Evolutionary conservation across 345 rosid genomes (phyloP).

Genomic region (Cardiospermum halicacabum): DNA sequence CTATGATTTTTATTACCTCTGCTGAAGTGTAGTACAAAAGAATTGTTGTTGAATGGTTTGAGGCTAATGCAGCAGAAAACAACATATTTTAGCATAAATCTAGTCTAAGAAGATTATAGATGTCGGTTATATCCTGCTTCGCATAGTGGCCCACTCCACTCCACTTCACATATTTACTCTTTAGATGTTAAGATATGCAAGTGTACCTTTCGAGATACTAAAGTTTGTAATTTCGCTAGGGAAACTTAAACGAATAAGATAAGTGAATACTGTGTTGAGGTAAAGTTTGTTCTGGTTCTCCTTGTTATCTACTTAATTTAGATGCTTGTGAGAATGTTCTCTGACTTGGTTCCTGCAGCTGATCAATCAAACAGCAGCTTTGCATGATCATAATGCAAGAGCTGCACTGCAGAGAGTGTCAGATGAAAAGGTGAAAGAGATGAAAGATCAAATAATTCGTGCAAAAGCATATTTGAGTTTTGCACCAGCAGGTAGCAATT

Average conservation of each 20-base stretch:
- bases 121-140: neutral
- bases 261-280: neutral
- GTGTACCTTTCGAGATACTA: no score
- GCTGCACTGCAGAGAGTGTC: constrained; percentile 26
- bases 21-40: neutral
- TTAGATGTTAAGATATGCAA: neutral
- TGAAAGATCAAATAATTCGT: constrained; percentile 78
- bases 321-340: neutral
- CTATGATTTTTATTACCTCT: neutral
- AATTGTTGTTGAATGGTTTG: neutral
- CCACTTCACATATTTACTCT: neutral
- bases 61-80: neutral
- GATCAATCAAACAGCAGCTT: constrained; percentile 17
- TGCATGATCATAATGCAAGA: constrained; percentile 26
- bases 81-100: neutral
- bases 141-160: neutral
- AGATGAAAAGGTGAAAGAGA: constrained; percentile 62
- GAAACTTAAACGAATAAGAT: neutral
- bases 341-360: constrained; percentile 40
- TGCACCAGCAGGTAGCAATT: constrained; percentile 59
- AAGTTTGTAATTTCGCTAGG: neutral
- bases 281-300: neutral
- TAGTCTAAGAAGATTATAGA: neutral
- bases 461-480: constrained; percentile 66
- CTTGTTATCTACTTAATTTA: neutral